A percentile compares a stretch with the other conserved stretches of the same genome.
Conservation (phyloP, 1,284 basidiomycete genomes). For the Cutaneotrichosporon sp. region DNA sequence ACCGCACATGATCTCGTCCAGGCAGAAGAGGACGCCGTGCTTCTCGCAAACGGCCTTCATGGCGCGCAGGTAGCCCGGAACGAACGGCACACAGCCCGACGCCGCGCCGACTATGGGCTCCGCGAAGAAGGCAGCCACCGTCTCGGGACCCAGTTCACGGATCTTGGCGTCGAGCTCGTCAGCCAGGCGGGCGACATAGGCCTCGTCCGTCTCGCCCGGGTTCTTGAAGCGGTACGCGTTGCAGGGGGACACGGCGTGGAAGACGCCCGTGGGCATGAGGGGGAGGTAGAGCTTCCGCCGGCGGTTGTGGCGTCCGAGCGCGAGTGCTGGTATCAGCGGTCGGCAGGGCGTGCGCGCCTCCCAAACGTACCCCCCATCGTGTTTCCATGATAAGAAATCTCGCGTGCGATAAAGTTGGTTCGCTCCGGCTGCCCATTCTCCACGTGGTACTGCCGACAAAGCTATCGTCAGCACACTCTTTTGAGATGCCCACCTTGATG, state of each 20-base stretch:
- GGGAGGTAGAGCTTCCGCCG: constrained; percentile 45
- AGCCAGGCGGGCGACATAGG: constrained; percentile 67
- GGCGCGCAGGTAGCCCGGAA: constrained; percentile 51
- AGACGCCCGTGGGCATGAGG: constrained; percentile 16
- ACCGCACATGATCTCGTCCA: constrained; percentile 82
- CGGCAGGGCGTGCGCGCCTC: neutral
- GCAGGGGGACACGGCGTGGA: constrained; percentile 55
- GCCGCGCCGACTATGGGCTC: constrained; percentile 66
- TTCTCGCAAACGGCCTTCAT: constrained; percentile 83
- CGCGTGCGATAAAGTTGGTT: constrained; percentile 70
- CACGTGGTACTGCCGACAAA: constrained; percentile 56
- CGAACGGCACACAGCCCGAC: constrained; percentile 53
- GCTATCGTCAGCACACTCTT: constrained; percentile 3
- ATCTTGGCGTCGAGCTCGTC: constrained; percentile 79
- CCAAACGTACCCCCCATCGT: constrained; percentile 54
- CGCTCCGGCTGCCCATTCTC: constrained; percentile 65
- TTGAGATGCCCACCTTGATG: constrained; percentile 11
- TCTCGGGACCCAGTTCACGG: constrained; percentile 67
- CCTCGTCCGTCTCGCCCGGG: constrained; percentile 63
- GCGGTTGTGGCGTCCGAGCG: constrained; percentile 21
- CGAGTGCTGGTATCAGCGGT: constrained; percentile 11
- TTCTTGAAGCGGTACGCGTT: constrained; percentile 70
- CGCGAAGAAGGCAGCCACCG: constrained; percentile 53
- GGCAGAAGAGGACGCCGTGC: constrained; percentile 76
- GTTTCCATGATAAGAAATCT: constrained; percentile 78